Evolutionary conservation across 495 filamentous ascomycete genomes (phyloP), one percentile per base, ranked within the genome.

Genomic region (Lichina pygmaea): DNA sequence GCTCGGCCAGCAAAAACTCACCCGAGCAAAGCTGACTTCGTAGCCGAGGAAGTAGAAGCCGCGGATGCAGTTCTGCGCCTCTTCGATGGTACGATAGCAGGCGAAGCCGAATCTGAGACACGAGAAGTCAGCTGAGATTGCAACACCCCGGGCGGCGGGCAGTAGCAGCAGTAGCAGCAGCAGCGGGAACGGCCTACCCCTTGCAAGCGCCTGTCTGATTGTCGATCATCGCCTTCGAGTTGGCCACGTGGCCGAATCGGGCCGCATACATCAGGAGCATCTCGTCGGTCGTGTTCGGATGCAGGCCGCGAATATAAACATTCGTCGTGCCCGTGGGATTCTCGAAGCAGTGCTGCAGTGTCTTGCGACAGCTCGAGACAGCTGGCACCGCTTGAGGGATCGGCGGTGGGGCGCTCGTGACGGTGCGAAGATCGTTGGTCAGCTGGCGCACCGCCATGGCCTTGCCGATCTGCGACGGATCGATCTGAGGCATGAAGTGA

Each of bases 191-290:
- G 12, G 5, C 11, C 53, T 63, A 91, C 86, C 89, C 89, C 65
- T 99, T 99, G 68, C 89, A 99, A 47, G 78, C 72, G 34, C 82
- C 78, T 33, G 81, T 89, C 47, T 77, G 75, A 31, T 81, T 72
- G 59, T 99, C 91, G 51, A 99, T 86, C 54, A 99, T 99, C 3
- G 89, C 84, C 63, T 95, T 99, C 58, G 81, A 91, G 48, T 81
- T 86, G 56, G 85, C 78, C 47, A 94, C 86, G 43, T 72, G 73
- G 38, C 89, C 91, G 54, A 94, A 99, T 34, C 86, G 77, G 48
- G 68, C 64, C 12, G 84, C 81, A 63, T 89, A 94, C 12, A 65
- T 64, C 46, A 78, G 68, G 39, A 99, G 63, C 54, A 86, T 77
- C 43, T 92, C 80, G 57, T 99, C 89, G 44, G 86, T 85, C 0